A percentile compares a stretch with the other conserved stretches of the same genome.
Conservation (phyloP, 179 eudicot genomes). For the Beta macrorhiza region DNA sequence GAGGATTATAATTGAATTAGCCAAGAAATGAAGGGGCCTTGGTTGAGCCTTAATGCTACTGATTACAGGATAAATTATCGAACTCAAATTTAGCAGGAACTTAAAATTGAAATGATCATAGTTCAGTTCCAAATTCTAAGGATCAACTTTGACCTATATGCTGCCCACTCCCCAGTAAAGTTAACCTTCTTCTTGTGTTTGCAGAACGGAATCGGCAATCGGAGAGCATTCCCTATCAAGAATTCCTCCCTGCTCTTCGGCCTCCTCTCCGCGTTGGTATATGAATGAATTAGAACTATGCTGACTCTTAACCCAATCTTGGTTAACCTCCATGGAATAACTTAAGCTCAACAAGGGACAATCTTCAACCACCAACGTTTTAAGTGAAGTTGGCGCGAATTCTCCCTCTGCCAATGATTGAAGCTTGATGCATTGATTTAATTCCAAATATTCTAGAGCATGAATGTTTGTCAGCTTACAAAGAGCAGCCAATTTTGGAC, state of each 20-base stretch:
- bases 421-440: conserved; percentile 3
- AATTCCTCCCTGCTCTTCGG: background rate
- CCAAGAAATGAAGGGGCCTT: too few species aligned
- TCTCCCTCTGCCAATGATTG: background rate
- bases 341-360: background rate
- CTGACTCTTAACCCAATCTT: conserved; percentile 9
- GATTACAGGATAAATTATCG: too few species aligned
- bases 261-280: background rate
- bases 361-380: conserved; percentile 9
- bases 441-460: conserved; percentile 16
- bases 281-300: conserved; percentile 1
- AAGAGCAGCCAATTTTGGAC: conserved; percentile 16
- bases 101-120: too few species aligned
- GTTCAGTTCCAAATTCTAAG: too few species aligned
- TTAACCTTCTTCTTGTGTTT: too few species aligned
- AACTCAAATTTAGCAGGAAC: too few species aligned
- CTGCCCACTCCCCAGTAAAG: too few species aligned
- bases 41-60: too few species aligned
- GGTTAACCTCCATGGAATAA: background rate
- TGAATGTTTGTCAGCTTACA: conserved; percentile 1
- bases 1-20: too few species aligned
- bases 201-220: background rate
- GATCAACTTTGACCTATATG: too few species aligned
- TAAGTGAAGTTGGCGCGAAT: background rate
- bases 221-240: too few species aligned